Percentiles rank a stretch among this genome's conserved stretches.
Evolutionary conservation across 306 rosid genomes (phyloP).

Genomic region (Begonia fuchsioides): DNA sequence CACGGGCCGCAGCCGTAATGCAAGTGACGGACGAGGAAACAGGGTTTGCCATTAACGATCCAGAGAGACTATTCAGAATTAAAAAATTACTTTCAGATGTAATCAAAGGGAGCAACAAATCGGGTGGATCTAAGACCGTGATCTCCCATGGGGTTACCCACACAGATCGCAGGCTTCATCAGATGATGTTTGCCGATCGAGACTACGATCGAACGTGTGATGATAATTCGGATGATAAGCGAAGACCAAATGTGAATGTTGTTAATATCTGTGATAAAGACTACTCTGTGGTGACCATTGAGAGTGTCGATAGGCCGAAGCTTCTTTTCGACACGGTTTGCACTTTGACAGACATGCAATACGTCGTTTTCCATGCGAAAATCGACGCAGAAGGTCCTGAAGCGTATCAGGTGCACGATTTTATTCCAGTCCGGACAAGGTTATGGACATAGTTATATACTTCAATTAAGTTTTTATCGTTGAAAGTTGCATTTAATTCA

Average conservation of each 20-base stretch:
- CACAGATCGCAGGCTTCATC: conserved; percentile 88
- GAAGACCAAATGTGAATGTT: conserved; percentile 72
- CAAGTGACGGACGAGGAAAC: conserved; percentile 59
- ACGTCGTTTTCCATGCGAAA: conserved; percentile 86
- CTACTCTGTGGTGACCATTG: conserved; percentile 75
- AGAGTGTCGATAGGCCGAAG: conserved; percentile 74
- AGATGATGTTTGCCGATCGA: conserved; percentile 95
- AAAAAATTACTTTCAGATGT: conserved; percentile 71
- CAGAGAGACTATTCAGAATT: conserved; percentile 44
- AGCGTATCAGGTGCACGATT: conserved; percentile 61
- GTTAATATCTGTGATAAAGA: conserved; percentile 70
- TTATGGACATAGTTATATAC: too few species aligned
- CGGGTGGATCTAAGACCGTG: conserved; percentile 58
- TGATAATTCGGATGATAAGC: conserved; percentile 39
- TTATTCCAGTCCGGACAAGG: not conserved
- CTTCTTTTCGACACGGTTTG: conserved; percentile 87
- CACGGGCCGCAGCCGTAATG: conserved; percentile 72
- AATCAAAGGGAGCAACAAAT: conserved; percentile 64
- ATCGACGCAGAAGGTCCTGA: conserved; percentile 78
- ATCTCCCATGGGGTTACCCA: conserved; percentile 60
- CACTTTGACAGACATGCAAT: conserved; percentile 93
- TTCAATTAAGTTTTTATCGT: too few species aligned
- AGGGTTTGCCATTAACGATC: conserved; percentile 41
- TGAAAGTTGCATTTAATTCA: not conserved
- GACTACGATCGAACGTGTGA: conserved; percentile 46